Evolutionary conservation across 2,329 filamentous ascomycete species (phyloP).

Genomic region (Moelleriella libera): DNA sequence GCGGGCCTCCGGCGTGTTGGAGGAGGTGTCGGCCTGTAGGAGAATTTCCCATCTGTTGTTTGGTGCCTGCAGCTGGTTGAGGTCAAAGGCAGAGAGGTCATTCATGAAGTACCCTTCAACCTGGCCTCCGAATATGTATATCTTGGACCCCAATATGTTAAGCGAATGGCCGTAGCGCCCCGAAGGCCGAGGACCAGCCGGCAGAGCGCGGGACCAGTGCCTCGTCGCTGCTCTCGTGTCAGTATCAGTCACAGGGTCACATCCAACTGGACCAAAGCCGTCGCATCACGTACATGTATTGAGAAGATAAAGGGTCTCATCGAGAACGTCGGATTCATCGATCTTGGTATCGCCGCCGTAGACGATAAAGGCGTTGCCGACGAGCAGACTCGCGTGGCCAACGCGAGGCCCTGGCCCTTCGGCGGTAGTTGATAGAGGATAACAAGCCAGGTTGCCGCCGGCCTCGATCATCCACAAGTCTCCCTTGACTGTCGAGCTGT

Average conservation of each 20-base stretch:
- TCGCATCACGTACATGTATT: slow-evolving; percentile 70
- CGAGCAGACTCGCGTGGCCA: slow-evolving; percentile 82
- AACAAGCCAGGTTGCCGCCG: slow-evolving; percentile 75
- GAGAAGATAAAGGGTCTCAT: slow-evolving; percentile 89
- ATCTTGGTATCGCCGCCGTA: slow-evolving; percentile 98
- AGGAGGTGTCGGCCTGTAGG: slow-evolving; percentile 45
- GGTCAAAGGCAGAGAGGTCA: slow-evolving; percentile 84
- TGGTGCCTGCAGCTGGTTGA: slow-evolving; percentile 85
- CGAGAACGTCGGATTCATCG: slow-evolving; percentile 78
- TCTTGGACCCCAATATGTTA: slow-evolving; percentile 92
- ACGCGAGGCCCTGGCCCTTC: slow-evolving; percentile 93
- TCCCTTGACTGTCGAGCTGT: slow-evolving; percentile 88
- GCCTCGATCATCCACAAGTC: slow-evolving; percentile 97
- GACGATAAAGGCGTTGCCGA: slow-evolving; percentile 97
- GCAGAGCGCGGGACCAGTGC: slow-evolving; percentile 92
- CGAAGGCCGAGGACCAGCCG: slow-evolving; percentile 70
- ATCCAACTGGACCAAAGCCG: no score
- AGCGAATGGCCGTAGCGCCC: slow-evolving; percentile 92
- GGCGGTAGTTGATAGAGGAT: slow-evolving; percentile 78
- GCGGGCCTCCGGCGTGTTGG: slow-evolving; percentile 62
- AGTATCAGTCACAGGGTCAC: neutral
- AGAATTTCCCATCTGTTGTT: slow-evolving; percentile 91
- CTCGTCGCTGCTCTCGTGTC: slow-evolving; percentile 55
- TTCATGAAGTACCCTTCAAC: slow-evolving; percentile 98
- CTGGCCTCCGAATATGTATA: slow-evolving; percentile 94